Base-by-base conservation (phyloP, 1,284 basidiomycete genomes). In the Apiotrichum montevideense region DNA sequence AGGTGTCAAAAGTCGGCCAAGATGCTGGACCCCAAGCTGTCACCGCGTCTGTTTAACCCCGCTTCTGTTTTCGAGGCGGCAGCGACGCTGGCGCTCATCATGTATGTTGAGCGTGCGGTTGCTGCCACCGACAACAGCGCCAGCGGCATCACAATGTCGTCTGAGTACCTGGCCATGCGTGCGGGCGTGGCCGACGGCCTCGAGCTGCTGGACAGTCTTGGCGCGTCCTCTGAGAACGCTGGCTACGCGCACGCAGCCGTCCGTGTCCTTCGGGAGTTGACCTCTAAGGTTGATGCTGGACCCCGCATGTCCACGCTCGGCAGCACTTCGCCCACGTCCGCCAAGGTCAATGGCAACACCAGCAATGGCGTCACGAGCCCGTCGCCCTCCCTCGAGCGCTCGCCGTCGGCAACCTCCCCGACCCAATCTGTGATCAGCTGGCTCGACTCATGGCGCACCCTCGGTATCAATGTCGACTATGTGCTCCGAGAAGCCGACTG, bases 21-120 rank as follows among this genome's bases (percentile, higher is more conserved):
- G 46, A 67, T 74, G 63, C 63, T 72, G 15, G 71, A 74, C 61
- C 52, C 66, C 14, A 74, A 69, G 58, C 54, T 72, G 35, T 66
- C 66, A 10, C 63, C 68, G 39, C 61, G 72, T 14, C 53, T 74
- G 32, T 72, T 72, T 54, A 62, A 65, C 58, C 67, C 71, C 2
- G 56, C 62, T 32, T 60, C 64, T 1, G 67, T 74, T 2, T 74
- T 74, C 37, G 72, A 74, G 55, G 62, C 68, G 9, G 66, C 69
- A 3, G 65, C 66, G 35, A 66, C 66, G 1, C 56, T 73, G 43
- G 68, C 65, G 4, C 56, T 74, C 44, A 67, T 74, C 45, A 60
- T 68, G 60, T 61, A 69, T 51, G 70, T 73, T 9, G 72, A 73
- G 40, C 66, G 66, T 43, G 60, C 64, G 2, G 54, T 70, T 3